Percentiles rank a stretch among this genome's conserved stretches.
phyloP scores from a whole-genome alignment of 2,329 filamentous ascomycete species.

The Polytolypa hystricis region DNA sequence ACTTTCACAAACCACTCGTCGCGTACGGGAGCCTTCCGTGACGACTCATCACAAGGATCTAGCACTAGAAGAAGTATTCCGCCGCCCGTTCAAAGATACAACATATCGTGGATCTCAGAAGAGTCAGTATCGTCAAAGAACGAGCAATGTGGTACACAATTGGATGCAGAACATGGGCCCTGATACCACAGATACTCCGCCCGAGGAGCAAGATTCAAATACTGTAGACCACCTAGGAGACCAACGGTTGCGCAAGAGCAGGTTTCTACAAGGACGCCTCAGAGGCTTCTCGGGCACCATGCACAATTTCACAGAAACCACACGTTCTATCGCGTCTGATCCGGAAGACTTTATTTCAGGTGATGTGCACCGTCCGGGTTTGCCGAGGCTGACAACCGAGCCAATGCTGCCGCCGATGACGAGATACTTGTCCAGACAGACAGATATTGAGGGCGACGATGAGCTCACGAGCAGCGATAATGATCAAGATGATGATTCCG shows the following conservation, averaged over 20 bases:
- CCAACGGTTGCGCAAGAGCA: slow-evolving; percentile 35
- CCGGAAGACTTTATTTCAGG: slow-evolving; percentile 38
- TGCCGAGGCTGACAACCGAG: slow-evolving; percentile 23
- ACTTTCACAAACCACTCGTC: slow-evolving; percentile 55
- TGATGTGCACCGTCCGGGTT: slow-evolving; percentile 23
- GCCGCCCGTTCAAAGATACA: slow-evolving; percentile 53
- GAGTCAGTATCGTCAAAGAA: slow-evolving; percentile 57
- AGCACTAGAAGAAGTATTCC: slow-evolving; percentile 84
- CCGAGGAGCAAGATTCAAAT: slow-evolving; percentile 49
- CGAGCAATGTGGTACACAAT: slow-evolving; percentile 68
- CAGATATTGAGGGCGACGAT: slow-evolving; percentile 80
- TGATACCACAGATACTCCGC: slow-evolving; percentile 44
- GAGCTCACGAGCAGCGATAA: slow-evolving; percentile 69
- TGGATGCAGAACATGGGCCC: slow-evolving; percentile 70
- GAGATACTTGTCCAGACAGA: slow-evolving; percentile 46
- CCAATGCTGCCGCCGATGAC: slow-evolving; percentile 23
- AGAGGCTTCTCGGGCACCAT: slow-evolving; percentile 14
- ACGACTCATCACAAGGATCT: slow-evolving; percentile 82
- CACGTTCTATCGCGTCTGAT: slow-evolving; percentile 46
- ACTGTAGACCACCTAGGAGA: slow-evolving; percentile 48
- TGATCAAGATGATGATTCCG: slow-evolving; percentile 46
- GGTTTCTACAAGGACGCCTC: slow-evolving; percentile 37
- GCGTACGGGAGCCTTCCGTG: slow-evolving; percentile 75
- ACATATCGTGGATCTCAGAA: slow-evolving; percentile 49
- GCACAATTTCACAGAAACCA: slow-evolving; percentile 41